Percentiles rank a stretch among this genome's conserved stretches.
phyloP scores from a whole-genome alignment of 1,284 basidiomycete species.

The Boletus austroedulis region DNA sequence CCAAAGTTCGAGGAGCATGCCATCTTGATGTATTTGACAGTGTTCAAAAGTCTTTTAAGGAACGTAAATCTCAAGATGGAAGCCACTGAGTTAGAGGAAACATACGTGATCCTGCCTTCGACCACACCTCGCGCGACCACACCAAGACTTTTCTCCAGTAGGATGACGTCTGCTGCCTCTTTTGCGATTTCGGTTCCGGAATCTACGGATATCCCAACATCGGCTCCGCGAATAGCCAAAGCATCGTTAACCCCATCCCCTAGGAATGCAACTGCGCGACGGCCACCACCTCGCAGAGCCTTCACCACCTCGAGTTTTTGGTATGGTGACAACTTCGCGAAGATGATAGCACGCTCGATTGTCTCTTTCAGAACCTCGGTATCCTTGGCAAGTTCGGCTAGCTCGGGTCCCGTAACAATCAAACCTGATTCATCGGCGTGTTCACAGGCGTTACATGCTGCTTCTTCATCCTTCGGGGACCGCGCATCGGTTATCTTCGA shows the following conservation, averaged over 20 bases:
- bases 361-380: slow-evolving; percentile 27
- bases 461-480: slow-evolving; percentile 29
- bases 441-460: slow-evolving; percentile 5
- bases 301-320: slow-evolving; percentile 36
- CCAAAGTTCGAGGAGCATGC: slow-evolving; percentile 36
- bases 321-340: slow-evolving; percentile 34
- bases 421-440: slow-evolving; percentile 24
- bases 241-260: slow-evolving; percentile 37
- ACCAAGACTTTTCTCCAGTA: slow-evolving; percentile 63
- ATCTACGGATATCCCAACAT: slow-evolving; percentile 98
- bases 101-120: slow-evolving; percentile 36
- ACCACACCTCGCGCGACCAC: slow-evolving; percentile 35
- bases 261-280: slow-evolving; percentile 34
- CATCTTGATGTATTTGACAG: slow-evolving; percentile 35
- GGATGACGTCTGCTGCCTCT: slow-evolving; percentile 95
- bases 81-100: not conserved
- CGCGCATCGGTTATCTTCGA: not conserved
- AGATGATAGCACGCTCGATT: slow-evolving; percentile 34
- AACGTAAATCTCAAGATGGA: slow-evolving; percentile 13
- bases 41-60: slow-evolving; percentile 29
- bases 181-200: slow-evolving; percentile 98
- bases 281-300: slow-evolving; percentile 28
- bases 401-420: slow-evolving; percentile 34
- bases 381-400: slow-evolving; percentile 33
- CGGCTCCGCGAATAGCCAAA: slow-evolving; percentile 52